These are phyloP conservation scores for Crepidotus variabilis DNA, from an alignment of 768 basidiomycete genomes.

Conservation along the genomic window DNA sequence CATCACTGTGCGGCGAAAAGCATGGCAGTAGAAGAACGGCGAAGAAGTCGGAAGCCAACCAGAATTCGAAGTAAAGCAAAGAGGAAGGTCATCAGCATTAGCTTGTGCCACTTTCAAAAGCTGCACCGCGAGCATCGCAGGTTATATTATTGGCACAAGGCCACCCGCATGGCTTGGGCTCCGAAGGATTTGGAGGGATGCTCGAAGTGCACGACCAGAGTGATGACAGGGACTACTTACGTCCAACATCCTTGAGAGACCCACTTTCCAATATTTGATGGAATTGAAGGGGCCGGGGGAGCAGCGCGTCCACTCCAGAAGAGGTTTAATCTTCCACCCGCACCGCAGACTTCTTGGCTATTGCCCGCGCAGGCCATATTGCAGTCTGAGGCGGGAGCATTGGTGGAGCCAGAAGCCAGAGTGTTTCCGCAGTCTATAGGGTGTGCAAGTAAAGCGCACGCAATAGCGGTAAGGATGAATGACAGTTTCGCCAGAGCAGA, in stretches of 20 bases:
- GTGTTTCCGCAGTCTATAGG: conserved; percentile 59
- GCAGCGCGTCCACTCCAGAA: conserved; percentile 61
- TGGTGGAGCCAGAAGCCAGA: conserved; percentile 42
- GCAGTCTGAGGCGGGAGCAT: conserved; percentile 49
- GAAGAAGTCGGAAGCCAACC: conserved; percentile 21
- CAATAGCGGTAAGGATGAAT: not conserved
- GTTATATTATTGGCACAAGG: not conserved
- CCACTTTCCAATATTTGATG: conserved; percentile 60
- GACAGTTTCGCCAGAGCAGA: not conserved
- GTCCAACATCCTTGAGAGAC: conserved; percentile 71
- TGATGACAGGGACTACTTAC: conserved; percentile 30
- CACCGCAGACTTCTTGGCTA: conserved; percentile 56
- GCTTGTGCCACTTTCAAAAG: not conserved
- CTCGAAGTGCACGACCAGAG: conserved; percentile 8
- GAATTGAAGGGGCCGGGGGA: conserved; percentile 50
- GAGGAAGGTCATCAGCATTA: not conserved
- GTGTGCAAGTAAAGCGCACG: conserved; percentile 2
- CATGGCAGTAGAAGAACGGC: not conserved
- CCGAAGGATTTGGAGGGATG: not conserved
- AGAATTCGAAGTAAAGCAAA: conserved; percentile 23
- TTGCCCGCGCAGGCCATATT: conserved; percentile 61
- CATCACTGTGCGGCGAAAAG: conserved; percentile 29
- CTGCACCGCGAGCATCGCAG: not conserved
- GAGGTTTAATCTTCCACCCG: conserved; percentile 53
- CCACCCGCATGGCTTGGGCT: not conserved